These are phyloP conservation scores for Aurifilum marmelostoma DNA, from an alignment of 2,329 filamentous ascomycete genomes.

Conservation along the genomic window DNA sequence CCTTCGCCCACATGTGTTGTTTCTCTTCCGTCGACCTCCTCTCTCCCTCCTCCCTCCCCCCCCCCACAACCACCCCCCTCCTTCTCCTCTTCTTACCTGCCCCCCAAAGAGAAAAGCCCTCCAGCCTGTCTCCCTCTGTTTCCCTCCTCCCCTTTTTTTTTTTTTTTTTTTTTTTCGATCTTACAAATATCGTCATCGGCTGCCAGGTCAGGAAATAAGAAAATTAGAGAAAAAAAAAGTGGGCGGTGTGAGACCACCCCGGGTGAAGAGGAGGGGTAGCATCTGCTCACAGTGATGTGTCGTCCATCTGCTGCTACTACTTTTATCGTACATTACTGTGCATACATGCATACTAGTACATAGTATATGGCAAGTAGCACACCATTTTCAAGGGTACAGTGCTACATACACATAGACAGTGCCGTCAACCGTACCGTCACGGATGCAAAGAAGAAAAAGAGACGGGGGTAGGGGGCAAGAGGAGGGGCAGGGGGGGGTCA, in stretches of 20 bases:
- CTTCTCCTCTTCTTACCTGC: background rate
- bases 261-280: background rate
- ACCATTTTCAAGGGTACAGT: background rate
- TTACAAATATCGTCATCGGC: background rate
- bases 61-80: background rate
- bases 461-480: background rate
- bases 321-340: background rate
- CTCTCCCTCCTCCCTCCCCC: background rate
- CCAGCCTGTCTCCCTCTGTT: background rate
- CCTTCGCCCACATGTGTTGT: constrained; percentile 5
- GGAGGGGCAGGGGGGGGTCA: background rate
- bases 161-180: no score
- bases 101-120: background rate
- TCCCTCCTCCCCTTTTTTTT: background rate
- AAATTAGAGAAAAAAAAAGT: no score
- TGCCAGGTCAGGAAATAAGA: background rate
- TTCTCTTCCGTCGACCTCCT: background rate
- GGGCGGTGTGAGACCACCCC: background rate
- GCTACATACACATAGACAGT: background rate
- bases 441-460: background rate
- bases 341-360: background rate
- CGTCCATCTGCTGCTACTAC: background rate
- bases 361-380: background rate
- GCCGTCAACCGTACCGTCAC: background rate
- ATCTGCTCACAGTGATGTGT: background rate